Percentiles rank a stretch among this genome's conserved stretches.
These are phyloP conservation scores for Apiospora aurea DNA, from an alignment of 2,329 filamentous ascomycete species.

Conservation along the genomic window DNA sequence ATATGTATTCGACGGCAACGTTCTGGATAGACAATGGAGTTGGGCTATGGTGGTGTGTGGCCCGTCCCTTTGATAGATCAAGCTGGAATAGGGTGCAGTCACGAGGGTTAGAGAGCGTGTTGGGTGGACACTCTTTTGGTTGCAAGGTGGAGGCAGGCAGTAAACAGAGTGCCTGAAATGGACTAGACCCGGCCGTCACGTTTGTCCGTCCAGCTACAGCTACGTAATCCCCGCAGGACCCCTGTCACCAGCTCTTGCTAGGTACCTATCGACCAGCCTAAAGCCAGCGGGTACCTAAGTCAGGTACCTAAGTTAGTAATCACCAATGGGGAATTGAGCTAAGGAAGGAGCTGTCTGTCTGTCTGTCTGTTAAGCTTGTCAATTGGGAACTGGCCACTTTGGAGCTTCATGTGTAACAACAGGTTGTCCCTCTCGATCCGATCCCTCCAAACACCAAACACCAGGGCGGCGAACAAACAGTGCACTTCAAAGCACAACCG, in stretches of 20 bases:
- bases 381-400: slow-evolving; percentile 23
- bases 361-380: background rate
- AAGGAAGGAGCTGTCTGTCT: slow-evolving; percentile 8
- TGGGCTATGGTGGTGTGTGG: background rate
- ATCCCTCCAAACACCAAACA: background rate
- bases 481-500: slow-evolving; percentile 23
- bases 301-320: background rate
- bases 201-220: slow-evolving; percentile 20
- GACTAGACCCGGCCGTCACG: background rate
- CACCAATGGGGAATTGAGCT: slow-evolving; percentile 10
- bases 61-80: slow-evolving; percentile 1
- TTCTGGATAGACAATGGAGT: background rate
- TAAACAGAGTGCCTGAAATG: slow-evolving; percentile 23
- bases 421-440: slow-evolving; percentile 20
- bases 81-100: slow-evolving; percentile 17
- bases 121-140: slow-evolving; percentile 16
- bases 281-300: too few relatives aligned
- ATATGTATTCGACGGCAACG: background rate
- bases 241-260: background rate
- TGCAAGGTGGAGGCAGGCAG: background rate
- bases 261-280: too few relatives aligned
- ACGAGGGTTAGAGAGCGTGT: slow-evolving; percentile 8
- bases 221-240: slow-evolving; percentile 4
- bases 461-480: slow-evolving; percentile 1
- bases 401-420: slow-evolving; percentile 21